Conservation (phyloP, 345 rosid genomes). For the Populus euphratica region DNA sequence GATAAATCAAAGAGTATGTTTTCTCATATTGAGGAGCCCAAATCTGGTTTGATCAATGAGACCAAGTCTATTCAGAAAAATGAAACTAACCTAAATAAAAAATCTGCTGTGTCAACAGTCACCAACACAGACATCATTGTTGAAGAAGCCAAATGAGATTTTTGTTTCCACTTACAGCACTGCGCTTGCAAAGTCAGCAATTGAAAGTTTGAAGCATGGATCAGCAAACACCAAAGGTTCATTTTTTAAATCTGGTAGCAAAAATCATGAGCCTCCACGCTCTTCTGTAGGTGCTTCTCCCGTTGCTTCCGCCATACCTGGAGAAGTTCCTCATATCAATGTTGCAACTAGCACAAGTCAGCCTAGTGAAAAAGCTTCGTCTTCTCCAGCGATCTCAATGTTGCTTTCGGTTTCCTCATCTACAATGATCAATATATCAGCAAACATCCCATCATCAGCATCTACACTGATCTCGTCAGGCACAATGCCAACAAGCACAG, state of each 20-base stretch:
- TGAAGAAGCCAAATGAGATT: slow-evolving; percentile 36
- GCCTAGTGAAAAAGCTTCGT: slow-evolving; percentile 36
- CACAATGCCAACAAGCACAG: slow-evolving; percentile 29
- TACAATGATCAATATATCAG: slow-evolving; percentile 29
- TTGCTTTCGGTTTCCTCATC: slow-evolving; percentile 40
- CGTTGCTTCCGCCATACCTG: slow-evolving; percentile 27
- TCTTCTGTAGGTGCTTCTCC: slow-evolving; percentile 33
- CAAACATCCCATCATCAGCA: neutral
- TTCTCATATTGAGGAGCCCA: slow-evolving; percentile 37
- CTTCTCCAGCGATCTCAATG: slow-evolving; percentile 25
- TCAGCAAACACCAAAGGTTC: slow-evolving; percentile 22
- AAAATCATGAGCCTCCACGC: slow-evolving; percentile 30
- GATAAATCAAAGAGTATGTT: slow-evolving; percentile 24
- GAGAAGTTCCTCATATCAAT: slow-evolving; percentile 31
- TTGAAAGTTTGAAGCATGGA: slow-evolving; percentile 26
- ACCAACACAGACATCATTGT: slow-evolving; percentile 24
- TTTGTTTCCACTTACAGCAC: slow-evolving; percentile 26
- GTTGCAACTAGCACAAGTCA: slow-evolving; percentile 31
- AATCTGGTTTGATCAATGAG: slow-evolving; percentile 28
- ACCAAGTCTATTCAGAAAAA: slow-evolving; percentile 31
- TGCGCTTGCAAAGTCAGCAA: slow-evolving; percentile 21
- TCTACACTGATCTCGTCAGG: neutral
- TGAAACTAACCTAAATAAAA: slow-evolving; percentile 32
- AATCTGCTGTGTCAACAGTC: slow-evolving; percentile 25
- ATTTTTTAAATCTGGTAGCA: slow-evolving; percentile 25